Evolutionary conservation across 768 basidiomycete genomes (phyloP).

Genomic region (Mycena galopus): DNA sequence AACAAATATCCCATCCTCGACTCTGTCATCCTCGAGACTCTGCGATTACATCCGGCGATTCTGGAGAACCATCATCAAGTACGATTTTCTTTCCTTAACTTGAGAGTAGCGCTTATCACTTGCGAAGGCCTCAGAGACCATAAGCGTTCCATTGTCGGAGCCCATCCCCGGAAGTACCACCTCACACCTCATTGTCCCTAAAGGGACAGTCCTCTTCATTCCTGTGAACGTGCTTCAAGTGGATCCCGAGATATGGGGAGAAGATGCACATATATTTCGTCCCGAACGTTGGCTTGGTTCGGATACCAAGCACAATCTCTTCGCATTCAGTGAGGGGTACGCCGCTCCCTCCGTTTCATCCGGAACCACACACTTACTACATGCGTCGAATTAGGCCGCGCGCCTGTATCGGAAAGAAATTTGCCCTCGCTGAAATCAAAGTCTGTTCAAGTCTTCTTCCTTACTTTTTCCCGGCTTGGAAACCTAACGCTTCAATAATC

Average conservation of each 20-base stretch:
- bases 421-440: slow-evolving; percentile 73
- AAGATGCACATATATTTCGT: slow-evolving; percentile 67
- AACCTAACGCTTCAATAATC: slow-evolving; percentile 9
- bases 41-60: slow-evolving; percentile 73
- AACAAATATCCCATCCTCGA: slow-evolving; percentile 68
- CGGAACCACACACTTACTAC: slow-evolving; percentile 29
- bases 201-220: slow-evolving; percentile 67
- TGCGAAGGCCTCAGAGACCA: slow-evolving; percentile 63
- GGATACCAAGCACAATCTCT: slow-evolving; percentile 54
- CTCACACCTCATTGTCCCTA: slow-evolving; percentile 62
- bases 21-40: slow-evolving; percentile 70
- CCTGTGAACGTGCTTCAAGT: slow-evolving; percentile 70
- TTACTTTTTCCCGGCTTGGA: not conserved
- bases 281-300: slow-evolving; percentile 73
- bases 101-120: slow-evolving; percentile 17
- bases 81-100: slow-evolving; percentile 9
- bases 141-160: slow-evolving; percentile 66
- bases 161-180: slow-evolving; percentile 61
- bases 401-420: slow-evolving; percentile 70
- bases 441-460: slow-evolving; percentile 65
- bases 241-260: slow-evolving; percentile 69
- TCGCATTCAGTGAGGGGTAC: slow-evolving; percentile 73
- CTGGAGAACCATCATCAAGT: slow-evolving; percentile 77
- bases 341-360: not conserved
- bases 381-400: slow-evolving; percentile 61